Conservation (phyloP, 2,329 filamentous ascomycete genomes). For the Diaporthe sp. region DNA sequence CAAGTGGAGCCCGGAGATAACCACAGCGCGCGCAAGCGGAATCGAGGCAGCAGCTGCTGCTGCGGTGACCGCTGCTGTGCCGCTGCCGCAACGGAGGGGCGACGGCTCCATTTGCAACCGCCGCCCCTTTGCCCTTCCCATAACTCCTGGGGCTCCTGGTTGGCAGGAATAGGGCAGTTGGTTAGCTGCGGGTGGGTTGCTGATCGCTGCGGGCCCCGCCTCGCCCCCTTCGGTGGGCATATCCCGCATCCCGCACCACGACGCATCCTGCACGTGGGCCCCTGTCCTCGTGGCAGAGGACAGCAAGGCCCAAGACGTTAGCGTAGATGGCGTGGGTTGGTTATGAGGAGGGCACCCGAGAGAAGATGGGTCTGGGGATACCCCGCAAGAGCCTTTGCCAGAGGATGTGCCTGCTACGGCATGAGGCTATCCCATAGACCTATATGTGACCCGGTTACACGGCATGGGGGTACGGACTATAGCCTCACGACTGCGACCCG, state of each 20-base stretch:
- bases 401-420: background rate
- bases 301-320: background rate
- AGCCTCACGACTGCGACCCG: background rate
- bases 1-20: conserved; percentile 22
- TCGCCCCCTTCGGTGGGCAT: conserved; percentile 7
- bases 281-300: conserved; percentile 4
- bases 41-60: background rate
- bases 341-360: background rate
- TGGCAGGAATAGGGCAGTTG: background rate
- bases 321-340: background rate
- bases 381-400: conserved; percentile 1
- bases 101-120: conserved; percentile 27
- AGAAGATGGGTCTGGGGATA: conserved; percentile 7
- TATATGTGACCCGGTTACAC: background rate
- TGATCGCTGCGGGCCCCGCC: conserved; percentile 6
- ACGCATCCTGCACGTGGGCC: background rate
- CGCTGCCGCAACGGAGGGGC: conserved; percentile 11
- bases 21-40: background rate
- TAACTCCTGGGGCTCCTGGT: background rate
- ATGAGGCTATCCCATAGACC: background rate
- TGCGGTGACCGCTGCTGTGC: conserved; percentile 19
- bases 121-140: background rate
- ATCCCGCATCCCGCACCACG: conserved; percentile 6
- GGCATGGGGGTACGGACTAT: background rate
- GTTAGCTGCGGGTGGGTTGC: conserved; percentile 2